These are phyloP conservation scores for Cladosporium sphaerospermum DNA, from an alignment of 2,329 filamentous ascomycete genomes.

Conservation along the genomic window DNA sequence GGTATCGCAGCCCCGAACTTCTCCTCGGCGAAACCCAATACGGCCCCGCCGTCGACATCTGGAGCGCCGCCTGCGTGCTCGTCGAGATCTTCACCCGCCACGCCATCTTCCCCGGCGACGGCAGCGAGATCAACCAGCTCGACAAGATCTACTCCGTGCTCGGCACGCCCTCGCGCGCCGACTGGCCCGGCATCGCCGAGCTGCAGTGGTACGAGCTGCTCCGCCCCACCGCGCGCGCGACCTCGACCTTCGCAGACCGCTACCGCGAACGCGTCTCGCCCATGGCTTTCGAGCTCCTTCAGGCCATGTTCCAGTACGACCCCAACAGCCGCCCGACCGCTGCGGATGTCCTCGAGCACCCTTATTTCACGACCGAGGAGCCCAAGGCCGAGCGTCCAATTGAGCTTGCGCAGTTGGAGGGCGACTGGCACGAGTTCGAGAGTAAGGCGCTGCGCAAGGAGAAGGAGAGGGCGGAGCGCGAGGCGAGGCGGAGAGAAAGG, in stretches of 20 bases:
- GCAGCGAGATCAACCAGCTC: conserved; percentile 89
- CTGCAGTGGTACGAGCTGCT: conserved; percentile 97
- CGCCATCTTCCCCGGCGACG: conserved; percentile 92
- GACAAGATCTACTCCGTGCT: conserved; percentile 94
- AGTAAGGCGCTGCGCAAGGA: conserved; percentile 90
- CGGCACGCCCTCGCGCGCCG: conserved; percentile 74
- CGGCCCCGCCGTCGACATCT: conserved; percentile 84
- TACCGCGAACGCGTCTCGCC: conserved; percentile 72
- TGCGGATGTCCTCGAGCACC: conserved; percentile 74
- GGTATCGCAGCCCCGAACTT: conserved; percentile 91
- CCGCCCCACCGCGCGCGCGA: conserved; percentile 65
- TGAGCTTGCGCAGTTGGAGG: conserved; percentile 76
- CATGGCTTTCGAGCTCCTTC: conserved; percentile 75
- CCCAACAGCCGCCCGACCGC: conserved; percentile 77
- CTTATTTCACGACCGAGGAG: conserved; percentile 81
- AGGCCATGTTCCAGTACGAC: conserved; percentile 83
- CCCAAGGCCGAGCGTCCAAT: conserved; percentile 69
- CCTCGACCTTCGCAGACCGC: conserved; percentile 72
- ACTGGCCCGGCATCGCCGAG: conserved; percentile 86
- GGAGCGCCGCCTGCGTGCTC: conserved; percentile 95
- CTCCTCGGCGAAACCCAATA: conserved; percentile 86
- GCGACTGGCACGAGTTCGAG: conserved; percentile 98
- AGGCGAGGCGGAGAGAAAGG: conserved; percentile 42
- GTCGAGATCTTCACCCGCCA: conserved; percentile 92
- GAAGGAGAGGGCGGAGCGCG: conserved; percentile 63